Evolutionary conservation across 192 early-diverging fungal genomes (phyloP).

Genomic region (Dissophora globulifera): DNA sequence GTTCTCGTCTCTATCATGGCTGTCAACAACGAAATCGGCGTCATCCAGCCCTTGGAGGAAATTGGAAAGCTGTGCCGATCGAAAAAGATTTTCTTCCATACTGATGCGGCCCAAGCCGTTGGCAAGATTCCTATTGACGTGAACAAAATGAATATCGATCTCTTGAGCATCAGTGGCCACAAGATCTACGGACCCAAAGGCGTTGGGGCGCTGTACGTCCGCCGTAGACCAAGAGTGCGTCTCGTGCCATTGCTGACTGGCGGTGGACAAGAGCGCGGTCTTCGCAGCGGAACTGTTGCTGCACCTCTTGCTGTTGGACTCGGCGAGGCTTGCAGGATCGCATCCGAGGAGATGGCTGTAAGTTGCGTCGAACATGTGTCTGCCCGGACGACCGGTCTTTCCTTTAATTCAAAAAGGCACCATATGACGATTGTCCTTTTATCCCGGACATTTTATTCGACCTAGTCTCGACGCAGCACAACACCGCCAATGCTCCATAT

Average conservation of each 20-base stretch:
- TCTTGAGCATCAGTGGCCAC: constrained; percentile 97
- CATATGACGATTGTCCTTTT: constrained; percentile 54
- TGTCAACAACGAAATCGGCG: constrained; percentile 99
- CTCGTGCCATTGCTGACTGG: constrained; percentile 91
- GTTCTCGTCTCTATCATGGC: constrained; percentile 94
- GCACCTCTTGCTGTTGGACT: constrained; percentile 90
- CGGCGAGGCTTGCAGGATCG: constrained; percentile 87
- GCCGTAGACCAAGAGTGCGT: constrained; percentile 92
- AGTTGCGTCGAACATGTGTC: too few species aligned
- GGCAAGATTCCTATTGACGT: constrained; percentile 97
- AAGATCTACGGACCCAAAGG: constrained; percentile 99
- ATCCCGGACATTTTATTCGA: constrained; percentile 44
- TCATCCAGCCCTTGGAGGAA: constrained; percentile 90
- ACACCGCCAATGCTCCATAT: background rate
- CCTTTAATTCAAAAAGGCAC: background rate
- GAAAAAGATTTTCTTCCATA: constrained; percentile 95
- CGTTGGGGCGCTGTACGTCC: constrained; percentile 92
- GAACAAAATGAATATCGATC: constrained; percentile 90
- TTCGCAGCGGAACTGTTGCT: constrained; percentile 95
- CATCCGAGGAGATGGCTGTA: constrained; percentile 84
- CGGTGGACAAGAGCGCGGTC: constrained; percentile 95
- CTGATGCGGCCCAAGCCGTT: constrained; percentile 95
- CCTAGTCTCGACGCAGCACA: constrained; percentile 29
- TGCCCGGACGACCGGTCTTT: constrained; percentile 59
- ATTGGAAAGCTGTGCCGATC: constrained; percentile 90